Evolutionary conservation across 306 rosid species (phyloP), one percentile per base, ranked within the genome.

Genomic region (Malus sieversii): DNA sequence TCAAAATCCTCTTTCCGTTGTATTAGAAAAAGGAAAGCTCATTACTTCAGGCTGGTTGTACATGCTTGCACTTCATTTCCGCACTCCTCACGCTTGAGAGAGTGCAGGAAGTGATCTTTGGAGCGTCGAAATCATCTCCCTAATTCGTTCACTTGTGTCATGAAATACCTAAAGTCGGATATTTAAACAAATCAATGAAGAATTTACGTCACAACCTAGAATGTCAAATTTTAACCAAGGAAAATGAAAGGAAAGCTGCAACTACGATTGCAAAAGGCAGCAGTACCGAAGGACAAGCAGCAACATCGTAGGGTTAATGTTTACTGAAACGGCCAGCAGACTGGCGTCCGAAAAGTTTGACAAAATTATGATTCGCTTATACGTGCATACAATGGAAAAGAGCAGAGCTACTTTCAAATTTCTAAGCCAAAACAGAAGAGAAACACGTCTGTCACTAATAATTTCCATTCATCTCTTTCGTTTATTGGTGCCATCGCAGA

Each of bases 401-500:
- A 25, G 66, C 67, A 71, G 55, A 62, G 66, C 27, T 7, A 15
- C 9, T 63, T 71, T 20, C 16, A 35, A 48, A 66, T 66, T 38
- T 33, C 3, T 66, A 33, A 66, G 18, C 48, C 8, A 5, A 66
- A 8, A 66, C 16, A 13, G 10, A 35, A 66, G n/a, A 38, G 18
- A 20, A 66, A 35, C 27, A 14, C 14, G 70, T 8, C 20, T 55
- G 63, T 57, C 42, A 27, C 20, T 40, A 19, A 52, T 61, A 35
- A 33, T 70, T 42, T 40, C 60, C 78, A 64, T 76, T 72, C 48
- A 69, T 38, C 70, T 78, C 75, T 74, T 63, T 66, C 65, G 74
- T 66, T 82, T 83, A 74, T 86, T 85, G 61, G 66, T 20, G 78
- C 38, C 35, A 30, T 15, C 55, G 32, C 52, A 70, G 27, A 75